Conservation (phyloP, 306 rosid species). For the Heteromeles arbutifolia region DNA sequence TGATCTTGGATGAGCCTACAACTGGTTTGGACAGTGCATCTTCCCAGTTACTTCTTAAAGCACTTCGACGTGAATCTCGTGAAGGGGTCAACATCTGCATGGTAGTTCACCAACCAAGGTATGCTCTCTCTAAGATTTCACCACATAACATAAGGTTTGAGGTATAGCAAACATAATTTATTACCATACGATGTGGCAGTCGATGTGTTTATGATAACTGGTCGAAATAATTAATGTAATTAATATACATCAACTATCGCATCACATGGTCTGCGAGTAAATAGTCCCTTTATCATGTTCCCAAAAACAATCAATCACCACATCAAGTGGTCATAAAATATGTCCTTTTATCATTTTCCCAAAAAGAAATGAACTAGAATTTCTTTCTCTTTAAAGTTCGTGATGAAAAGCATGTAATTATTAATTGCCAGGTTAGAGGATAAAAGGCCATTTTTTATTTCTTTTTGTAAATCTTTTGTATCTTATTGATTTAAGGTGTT, state of each 20-base stretch:
- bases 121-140: background rate
- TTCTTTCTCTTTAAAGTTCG: background rate
- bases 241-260: background rate
- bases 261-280: background rate
- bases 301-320: background rate
- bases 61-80: slow-evolving; percentile 73
- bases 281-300: background rate
- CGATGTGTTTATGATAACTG: background rate
- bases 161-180: background rate
- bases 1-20: slow-evolving; percentile 80
- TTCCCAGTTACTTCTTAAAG: slow-evolving; percentile 61
- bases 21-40: slow-evolving; percentile 82
- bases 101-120: slow-evolving; percentile 93
- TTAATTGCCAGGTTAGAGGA: background rate
- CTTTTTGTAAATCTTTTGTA: background rate
- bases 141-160: background rate
- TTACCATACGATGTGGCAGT: background rate
- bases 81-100: slow-evolving; percentile 78
- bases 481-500: background rate
- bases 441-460: background rate
- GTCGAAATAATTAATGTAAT: background rate
- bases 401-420: background rate
- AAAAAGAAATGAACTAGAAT: background rate
- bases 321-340: background rate
- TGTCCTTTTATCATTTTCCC: background rate